Evolutionary conservation across 768 basidiomycete genomes (phyloP).

Genomic region (Psilocybe tampanensis): DNA sequence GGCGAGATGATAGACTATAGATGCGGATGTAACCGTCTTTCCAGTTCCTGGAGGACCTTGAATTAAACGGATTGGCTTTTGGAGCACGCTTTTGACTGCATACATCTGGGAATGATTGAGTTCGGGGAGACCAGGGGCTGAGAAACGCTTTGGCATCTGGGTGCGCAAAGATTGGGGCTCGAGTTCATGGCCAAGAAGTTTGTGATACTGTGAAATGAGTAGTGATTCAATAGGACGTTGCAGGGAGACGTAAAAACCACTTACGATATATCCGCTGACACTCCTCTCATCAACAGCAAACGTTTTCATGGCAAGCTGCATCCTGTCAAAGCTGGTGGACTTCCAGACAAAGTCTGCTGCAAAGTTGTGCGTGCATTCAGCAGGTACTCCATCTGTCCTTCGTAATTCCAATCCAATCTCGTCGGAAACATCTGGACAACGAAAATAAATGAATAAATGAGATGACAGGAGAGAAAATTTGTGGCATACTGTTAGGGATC

Average conservation of each 20-base stretch:
- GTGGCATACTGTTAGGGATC: slow-evolving; percentile 90
- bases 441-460: slow-evolving; percentile 1
- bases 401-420: slow-evolving; percentile 95
- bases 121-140: slow-evolving; percentile 95
- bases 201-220: slow-evolving; percentile 76
- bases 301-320: slow-evolving; percentile 99
- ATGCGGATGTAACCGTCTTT: slow-evolving; percentile 98
- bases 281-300: slow-evolving; percentile 99
- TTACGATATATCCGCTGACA: slow-evolving; percentile 96
- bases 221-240: slow-evolving; percentile 3
- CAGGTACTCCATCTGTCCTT: slow-evolving; percentile 89
- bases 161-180: slow-evolving; percentile 91
- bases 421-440: slow-evolving; percentile 83
- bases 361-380: slow-evolving; percentile 93
- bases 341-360: slow-evolving; percentile 99
- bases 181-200: slow-evolving; percentile 95
- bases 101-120: slow-evolving; percentile 99
- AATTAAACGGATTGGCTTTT: slow-evolving; percentile 96
- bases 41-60: slow-evolving; percentile 99
- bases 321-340: slow-evolving; percentile 98
- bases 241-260: slow-evolving; percentile 28
- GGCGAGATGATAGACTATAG: slow-evolving; percentile 96
- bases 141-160: slow-evolving; percentile 97
- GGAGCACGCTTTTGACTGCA: slow-evolving; percentile 97
- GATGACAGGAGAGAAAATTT: background rate